Base-by-base conservation (phyloP, 1,284 basidiomycete genomes). In the Lentinula novae-zelandiae region DNA sequence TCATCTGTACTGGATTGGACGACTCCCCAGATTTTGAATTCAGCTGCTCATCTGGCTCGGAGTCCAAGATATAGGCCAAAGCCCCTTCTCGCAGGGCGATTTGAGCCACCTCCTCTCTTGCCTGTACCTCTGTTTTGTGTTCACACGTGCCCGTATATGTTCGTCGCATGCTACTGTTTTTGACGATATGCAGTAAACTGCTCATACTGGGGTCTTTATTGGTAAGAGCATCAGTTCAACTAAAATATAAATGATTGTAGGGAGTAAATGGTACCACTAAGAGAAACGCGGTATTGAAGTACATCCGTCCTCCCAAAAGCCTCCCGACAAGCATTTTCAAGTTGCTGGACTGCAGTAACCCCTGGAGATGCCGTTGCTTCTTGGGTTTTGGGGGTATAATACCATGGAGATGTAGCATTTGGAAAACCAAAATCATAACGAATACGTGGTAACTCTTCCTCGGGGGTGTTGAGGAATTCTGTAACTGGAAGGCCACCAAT, bases 341-440 rank as follows among this genome's bases (percentile, higher is more conserved):
- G 52, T 20, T 53, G 31, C 17, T 53, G 34, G 17, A 34, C 27
- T n/a, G 49, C 53, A 20, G 46, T 38, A 10, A 8, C 22, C 22
- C 27, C 27, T 58, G 4, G 15, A 13, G 9, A 7, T 8, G 20
- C 20, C 5, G 42, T 27, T 15, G 15, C 33, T 9, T 17, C 5
- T 36, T 56, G 17, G 31, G 15, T 44, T n/a, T 17, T 9, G 46
- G 36, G 48, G n/a, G 10, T 38, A 56, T 42, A 34, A 40, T 42
- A 58, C 57, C 57, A 52, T 5, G 57, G 39, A 52, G 22, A 52
- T 3, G n/a, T 12, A 5, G 48, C 36, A 51, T 58, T 34, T 17
- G 27, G 10, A 31, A 58, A 39, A 40, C 57, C 57, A 58, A 40
- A 27, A 42, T 58, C 57, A 52, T 58, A 58, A n/a, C 57, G 57